A percentile compares a stretch with the other conserved stretches of the same genome.
phyloP scores from a whole-genome alignment of 352 stramenopile species.

The Globisporangium orthogonon region DNA sequence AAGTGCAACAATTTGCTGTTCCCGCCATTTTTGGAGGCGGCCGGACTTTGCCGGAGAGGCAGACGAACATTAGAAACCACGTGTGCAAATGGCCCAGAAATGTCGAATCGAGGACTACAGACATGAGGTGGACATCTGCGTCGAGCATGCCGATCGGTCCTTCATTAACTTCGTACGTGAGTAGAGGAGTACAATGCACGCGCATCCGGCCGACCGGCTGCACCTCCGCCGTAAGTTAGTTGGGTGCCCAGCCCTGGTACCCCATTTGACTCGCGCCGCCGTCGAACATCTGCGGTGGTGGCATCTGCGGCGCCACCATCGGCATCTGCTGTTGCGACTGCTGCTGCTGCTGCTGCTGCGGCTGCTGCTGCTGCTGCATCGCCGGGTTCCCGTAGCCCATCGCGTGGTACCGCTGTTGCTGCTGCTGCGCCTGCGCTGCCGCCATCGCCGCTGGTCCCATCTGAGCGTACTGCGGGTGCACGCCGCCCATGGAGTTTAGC shows the following conservation, averaged over 20 bases:
- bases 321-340: constrained; percentile 5
- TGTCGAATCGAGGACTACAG: background rate
- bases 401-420: constrained; percentile 6
- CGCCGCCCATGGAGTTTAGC: constrained; percentile 43
- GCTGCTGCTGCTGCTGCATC: constrained; percentile 17
- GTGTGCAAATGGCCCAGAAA: background rate
- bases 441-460: constrained; percentile 5
- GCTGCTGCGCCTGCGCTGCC: constrained; percentile 14
- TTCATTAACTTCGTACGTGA: background rate
- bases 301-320: constrained; percentile 19
- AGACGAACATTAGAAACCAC: background rate
- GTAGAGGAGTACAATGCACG: background rate
- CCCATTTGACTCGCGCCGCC: constrained; percentile 17
- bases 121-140: background rate
- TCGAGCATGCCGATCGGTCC: background rate
- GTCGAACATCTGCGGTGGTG: constrained; percentile 16
- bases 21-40: background rate
- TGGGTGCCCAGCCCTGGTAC: constrained; percentile 7
- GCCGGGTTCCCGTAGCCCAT: constrained; percentile 8
- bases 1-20: background rate
- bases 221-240: constrained; percentile 3
- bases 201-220: background rate
- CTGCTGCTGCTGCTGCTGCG: constrained; percentile 7
- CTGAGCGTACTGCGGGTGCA: constrained; percentile 23
- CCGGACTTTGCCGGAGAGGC: background rate